Evolutionary conservation across 2,329 filamentous ascomycete species (phyloP).

Genomic region (Aspergillus sp.): DNA sequence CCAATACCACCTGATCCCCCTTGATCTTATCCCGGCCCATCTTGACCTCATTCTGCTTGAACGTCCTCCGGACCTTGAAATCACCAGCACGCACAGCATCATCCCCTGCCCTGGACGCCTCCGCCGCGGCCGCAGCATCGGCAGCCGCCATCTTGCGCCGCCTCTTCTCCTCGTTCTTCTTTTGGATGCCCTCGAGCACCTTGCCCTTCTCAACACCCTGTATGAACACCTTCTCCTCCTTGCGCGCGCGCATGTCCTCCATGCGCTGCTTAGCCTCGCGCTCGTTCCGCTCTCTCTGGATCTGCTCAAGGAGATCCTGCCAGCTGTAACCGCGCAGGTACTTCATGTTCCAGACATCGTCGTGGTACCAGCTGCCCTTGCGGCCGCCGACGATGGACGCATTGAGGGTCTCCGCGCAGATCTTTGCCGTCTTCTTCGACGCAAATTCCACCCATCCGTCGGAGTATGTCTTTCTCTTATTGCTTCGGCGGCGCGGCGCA

Average conservation of each 20-base stretch:
- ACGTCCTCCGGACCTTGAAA: slow-evolving; percentile 33
- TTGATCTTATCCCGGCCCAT: slow-evolving; percentile 22
- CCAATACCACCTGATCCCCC: slow-evolving; percentile 26
- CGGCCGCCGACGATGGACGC: slow-evolving; percentile 42
- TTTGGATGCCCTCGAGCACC: slow-evolving; percentile 44
- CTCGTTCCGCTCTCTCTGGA: slow-evolving; percentile 43
- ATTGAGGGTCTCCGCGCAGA: slow-evolving; percentile 47
- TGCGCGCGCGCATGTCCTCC: slow-evolving; percentile 42
- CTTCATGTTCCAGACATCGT: slow-evolving; percentile 49
- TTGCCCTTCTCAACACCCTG: slow-evolving; percentile 42
- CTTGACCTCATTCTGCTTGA: slow-evolving; percentile 44
- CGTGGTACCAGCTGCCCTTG: slow-evolving; percentile 47
- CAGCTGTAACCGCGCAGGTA: slow-evolving; percentile 45
- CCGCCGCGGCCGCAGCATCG: slow-evolving; percentile 2
- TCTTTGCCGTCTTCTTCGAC: slow-evolving; percentile 46
- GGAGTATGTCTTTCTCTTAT: slow-evolving; percentile 44
- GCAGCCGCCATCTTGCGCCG: slow-evolving; percentile 24
- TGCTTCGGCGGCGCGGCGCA: slow-evolving; percentile 26
- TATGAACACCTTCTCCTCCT: slow-evolving; percentile 46
- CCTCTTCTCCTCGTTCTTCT: slow-evolving; percentile 42
- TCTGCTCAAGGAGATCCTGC: slow-evolving; percentile 46
- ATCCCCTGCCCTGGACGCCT: slow-evolving; percentile 3
- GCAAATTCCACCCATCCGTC: slow-evolving; percentile 50
- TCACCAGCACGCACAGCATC: slow-evolving; percentile 13
- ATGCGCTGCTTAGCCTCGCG: slow-evolving; percentile 41